Conservation (phyloP, 2,329 filamentous ascomycete genomes). For the Orbilia ellipsospora region DNA sequence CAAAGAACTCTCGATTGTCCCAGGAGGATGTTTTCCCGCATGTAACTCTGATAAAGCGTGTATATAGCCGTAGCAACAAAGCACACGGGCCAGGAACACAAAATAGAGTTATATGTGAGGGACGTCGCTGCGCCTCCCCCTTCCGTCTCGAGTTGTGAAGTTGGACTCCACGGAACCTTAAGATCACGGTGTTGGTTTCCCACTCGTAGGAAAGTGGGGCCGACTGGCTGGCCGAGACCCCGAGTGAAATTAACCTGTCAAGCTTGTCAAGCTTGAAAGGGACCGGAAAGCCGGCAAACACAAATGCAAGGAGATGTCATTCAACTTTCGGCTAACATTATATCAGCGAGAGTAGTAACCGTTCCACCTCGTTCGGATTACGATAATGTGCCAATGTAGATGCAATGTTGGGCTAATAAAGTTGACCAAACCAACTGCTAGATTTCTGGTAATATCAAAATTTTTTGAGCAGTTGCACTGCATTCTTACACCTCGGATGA, state of each 20-base stretch:
- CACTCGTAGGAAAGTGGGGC: constrained; percentile 24
- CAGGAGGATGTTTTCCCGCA: constrained; percentile 17
- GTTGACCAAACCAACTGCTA: constrained; percentile 36
- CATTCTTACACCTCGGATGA: constrained; percentile 24
- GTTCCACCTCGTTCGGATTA: too few relatives aligned
- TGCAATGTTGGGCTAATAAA: too few relatives aligned
- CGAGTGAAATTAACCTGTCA: constrained; percentile 35
- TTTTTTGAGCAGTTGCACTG: constrained; percentile 17
- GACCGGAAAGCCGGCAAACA: constrained; percentile 20
- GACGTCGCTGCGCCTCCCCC: constrained; percentile 52
- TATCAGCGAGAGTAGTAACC: background rate
- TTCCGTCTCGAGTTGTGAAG: constrained; percentile 52
- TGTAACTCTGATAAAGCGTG: constrained; percentile 13
- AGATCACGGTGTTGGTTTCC: constrained; percentile 12
- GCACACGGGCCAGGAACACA: constrained; percentile 35
- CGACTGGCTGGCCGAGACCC: constrained; percentile 4
- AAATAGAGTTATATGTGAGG: constrained; percentile 26
- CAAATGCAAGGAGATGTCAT: constrained; percentile 7
- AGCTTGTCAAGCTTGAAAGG: constrained; percentile 5
- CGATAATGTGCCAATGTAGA: too few relatives aligned
- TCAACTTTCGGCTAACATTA: constrained; percentile 4
- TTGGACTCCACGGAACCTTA: constrained; percentile 10
- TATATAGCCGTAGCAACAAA: constrained; percentile 20
- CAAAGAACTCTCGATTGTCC: constrained; percentile 5
- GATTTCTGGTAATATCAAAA: background rate